These are phyloP conservation scores for Cyclotella sp. DNA, from an alignment of 108 stramenopile genomes.

Conservation along the genomic window DNA sequence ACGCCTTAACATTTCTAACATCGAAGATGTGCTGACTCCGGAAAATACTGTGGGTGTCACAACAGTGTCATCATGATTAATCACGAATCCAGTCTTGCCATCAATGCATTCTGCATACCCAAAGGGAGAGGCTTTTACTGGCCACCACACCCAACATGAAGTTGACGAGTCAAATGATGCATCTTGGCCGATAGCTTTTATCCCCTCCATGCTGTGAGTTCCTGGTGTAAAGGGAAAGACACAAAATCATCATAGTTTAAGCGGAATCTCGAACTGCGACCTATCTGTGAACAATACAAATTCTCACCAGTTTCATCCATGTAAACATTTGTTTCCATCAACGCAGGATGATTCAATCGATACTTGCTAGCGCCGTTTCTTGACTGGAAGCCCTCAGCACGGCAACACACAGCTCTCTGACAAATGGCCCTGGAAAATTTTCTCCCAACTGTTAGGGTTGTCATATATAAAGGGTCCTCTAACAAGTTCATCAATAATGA, in stretches of 20 bases:
- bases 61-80: slow-evolving; percentile 35
- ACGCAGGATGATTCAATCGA: slow-evolving; percentile 70
- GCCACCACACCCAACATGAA: slow-evolving; percentile 75
- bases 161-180: slow-evolving; percentile 78
- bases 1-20: slow-evolving; percentile 29
- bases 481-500: slow-evolving; percentile 70
- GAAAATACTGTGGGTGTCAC: slow-evolving; percentile 26
- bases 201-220: slow-evolving; percentile 55
- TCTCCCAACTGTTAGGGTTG: slow-evolving; percentile 80
- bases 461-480: slow-evolving; percentile 61
- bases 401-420: slow-evolving; percentile 85
- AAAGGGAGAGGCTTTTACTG: slow-evolving; percentile 19
- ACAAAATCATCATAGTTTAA: background rate
- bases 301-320: slow-evolving; percentile 71
- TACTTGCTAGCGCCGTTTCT: slow-evolving; percentile 18
- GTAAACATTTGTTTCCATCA: slow-evolving; percentile 88
- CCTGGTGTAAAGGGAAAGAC: slow-evolving; percentile 21
- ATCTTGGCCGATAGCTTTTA: slow-evolving; percentile 68
- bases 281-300: slow-evolving; percentile 11
- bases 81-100: slow-evolving; percentile 55
- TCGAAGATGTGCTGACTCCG: slow-evolving; percentile 23
- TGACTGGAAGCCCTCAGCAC: slow-evolving; percentile 49
- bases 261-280: background rate
- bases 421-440: slow-evolving; percentile 74
- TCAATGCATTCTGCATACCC: slow-evolving; percentile 63